Base-by-base conservation (phyloP, 176 grass and related monocot genomes). In the Triticum urartu region DNA sequence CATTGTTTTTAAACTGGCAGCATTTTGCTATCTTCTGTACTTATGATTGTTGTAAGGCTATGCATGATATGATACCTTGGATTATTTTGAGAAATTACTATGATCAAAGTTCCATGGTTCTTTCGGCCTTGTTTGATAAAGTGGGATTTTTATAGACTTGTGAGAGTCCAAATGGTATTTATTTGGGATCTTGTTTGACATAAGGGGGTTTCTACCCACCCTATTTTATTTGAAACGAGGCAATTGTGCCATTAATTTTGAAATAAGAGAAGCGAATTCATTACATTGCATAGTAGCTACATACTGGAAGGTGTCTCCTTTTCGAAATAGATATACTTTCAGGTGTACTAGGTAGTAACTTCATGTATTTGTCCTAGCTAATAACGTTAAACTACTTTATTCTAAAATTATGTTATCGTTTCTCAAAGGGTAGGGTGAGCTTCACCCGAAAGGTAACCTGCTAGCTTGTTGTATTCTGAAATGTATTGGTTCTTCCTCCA, bases 361-460 rank as follows among this genome's bases (percentile, higher is more conserved):
- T 54, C 26, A 32, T 20, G 45, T 10, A 30, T 54, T 26, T 0
- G 32, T 15, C 18, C 50, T 32, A 73, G 11, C 1, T 40, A 72
- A 21, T 36, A 17, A 74, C 14, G 13, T 34, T 34, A 26, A 3
- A 50, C 18, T 68, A 47, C 22, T 66, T 47, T 81, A 47, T 9
- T 3, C 7, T 47, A 63, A 45, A 30, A 42, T 42, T 79, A 64
- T 65, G 42, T 78, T 86, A 79, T 72, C 79, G 30, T 86, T 86
- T 32, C 28, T 21, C 11, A n/a, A 64, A 79, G 35, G 10, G 4
- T 70, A 70, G n/a, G 83, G 38, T 62, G 65, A 69, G 48, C 48
- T 84, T 59, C 62, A 81, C 83, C 77, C 22, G 88, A 81, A 85
- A 81, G 82, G 38, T 80, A 74, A 32, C 33, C 21, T 21, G 7